These are phyloP conservation scores for Laburnicola sp. DNA, from an alignment of 2,329 filamentous ascomycete species.

Conservation along the genomic window DNA sequence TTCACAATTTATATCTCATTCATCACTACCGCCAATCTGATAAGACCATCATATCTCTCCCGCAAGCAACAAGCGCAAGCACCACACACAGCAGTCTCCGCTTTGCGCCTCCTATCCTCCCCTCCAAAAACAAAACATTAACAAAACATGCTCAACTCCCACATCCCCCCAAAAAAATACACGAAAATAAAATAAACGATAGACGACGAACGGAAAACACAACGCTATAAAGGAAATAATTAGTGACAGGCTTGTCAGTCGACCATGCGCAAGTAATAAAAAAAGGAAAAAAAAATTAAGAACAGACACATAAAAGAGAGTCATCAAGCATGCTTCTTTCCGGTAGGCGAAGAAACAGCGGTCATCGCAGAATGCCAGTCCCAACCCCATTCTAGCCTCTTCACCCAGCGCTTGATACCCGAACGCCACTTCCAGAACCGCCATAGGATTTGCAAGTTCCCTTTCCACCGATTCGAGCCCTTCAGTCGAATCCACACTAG, in stretches of 20 bases:
- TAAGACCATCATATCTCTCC: constrained; percentile 2
- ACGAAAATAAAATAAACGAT: constrained; percentile 1
- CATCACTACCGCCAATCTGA: constrained; percentile 23
- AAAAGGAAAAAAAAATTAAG: constrained; percentile 5
- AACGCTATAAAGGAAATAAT: constrained; percentile 3
- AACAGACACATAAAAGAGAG: constrained; percentile 13
- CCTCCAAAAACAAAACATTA: neutral
- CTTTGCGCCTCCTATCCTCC: neutral
- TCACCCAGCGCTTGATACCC: constrained; percentile 21
- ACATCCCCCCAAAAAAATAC: neutral
- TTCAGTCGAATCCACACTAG: constrained; percentile 32
- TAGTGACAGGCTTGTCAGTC: constrained; percentile 2
- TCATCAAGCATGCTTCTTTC: constrained; percentile 25
- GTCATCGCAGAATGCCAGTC: constrained; percentile 32
- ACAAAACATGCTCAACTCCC: neutral
- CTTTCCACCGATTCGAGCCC: constrained; percentile 18
- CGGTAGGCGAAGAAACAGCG: constrained; percentile 5
- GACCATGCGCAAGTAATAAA: neutral
- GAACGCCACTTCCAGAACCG: constrained; percentile 28
- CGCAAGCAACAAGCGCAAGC: neutral
- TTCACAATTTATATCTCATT: constrained; percentile 27
- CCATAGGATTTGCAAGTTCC: constrained; percentile 15
- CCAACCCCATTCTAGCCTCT: constrained; percentile 34
- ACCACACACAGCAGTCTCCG: neutral
- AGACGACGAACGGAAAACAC: neutral